These are phyloP conservation scores for Vitis cinerea DNA, from an alignment of 164 flowering plant genomes.

Conservation along the genomic window DNA sequence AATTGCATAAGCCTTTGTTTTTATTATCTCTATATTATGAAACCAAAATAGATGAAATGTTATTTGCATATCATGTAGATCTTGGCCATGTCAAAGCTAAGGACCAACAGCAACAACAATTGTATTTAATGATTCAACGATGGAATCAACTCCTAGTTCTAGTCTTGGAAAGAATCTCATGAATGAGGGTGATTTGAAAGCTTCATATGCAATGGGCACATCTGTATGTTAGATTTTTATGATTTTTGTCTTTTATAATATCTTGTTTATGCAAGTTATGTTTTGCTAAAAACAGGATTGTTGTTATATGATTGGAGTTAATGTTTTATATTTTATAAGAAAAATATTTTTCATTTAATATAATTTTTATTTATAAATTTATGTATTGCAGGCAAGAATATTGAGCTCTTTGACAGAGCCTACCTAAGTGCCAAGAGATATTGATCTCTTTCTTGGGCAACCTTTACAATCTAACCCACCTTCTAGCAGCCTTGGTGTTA, in stretches of 20 bases:
- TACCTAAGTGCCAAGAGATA: constrained; percentile 53
- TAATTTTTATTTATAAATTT: constrained; percentile 5
- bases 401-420: constrained; percentile 60
- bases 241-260: neutral
- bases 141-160: constrained; percentile 45
- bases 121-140: constrained; percentile 52
- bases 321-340: no score
- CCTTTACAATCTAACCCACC: constrained; percentile 72
- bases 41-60: neutral
- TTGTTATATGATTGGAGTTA: no score
- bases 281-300: neutral
- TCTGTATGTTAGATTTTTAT: constrained; percentile 42
- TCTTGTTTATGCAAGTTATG: neutral
- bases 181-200: constrained; percentile 73
- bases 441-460: constrained; percentile 83
- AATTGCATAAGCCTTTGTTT: no score
- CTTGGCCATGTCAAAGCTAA: constrained; percentile 45
- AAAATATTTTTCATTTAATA: no score
- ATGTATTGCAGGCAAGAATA: constrained; percentile 48
- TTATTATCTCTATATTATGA: no score
- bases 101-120: constrained; percentile 64
- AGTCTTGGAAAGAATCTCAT: constrained; percentile 48
- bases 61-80: constrained; percentile 37
- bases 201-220: constrained; percentile 47
- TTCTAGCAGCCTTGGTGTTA: constrained; percentile 75